Percentiles rank a stretch among this genome's conserved stretches.
Conservation (phyloP, 2,329 filamentous ascomycete species). For the Orbilia oligospora region DNA sequence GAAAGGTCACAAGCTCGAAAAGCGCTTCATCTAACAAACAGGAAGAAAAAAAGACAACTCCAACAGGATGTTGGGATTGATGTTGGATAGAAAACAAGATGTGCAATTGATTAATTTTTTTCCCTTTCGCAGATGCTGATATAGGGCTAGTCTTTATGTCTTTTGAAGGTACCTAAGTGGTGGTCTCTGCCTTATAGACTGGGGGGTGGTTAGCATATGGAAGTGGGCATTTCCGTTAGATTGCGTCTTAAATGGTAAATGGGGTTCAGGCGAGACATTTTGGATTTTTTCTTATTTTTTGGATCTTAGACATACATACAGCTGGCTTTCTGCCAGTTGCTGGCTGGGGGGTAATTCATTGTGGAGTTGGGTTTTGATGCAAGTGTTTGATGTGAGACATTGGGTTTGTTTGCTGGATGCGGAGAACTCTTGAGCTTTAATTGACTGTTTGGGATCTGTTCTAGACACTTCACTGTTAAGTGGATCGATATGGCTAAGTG, state of each 20-base stretch:
- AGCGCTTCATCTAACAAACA: constrained; percentile 21
- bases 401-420: constrained; percentile 10
- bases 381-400: constrained; percentile 31
- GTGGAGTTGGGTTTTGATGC: constrained; percentile 11
- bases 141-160: constrained; percentile 37
- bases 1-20: constrained; percentile 27
- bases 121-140: constrained; percentile 46
- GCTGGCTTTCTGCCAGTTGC: neutral
- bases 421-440: neutral
- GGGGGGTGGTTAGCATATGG: neutral
- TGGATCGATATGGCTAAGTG: too few relatives aligned
- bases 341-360: neutral
- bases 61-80: constrained; percentile 20
- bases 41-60: neutral
- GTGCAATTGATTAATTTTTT: too few relatives aligned
- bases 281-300: neutral
- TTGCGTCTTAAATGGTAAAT: neutral
- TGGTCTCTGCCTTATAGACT: neutral
- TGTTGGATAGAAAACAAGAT: constrained; percentile 1
- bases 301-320: constrained; percentile 49
- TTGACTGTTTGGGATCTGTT: neutral
- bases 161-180: neutral
- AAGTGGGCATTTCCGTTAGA: constrained; percentile 6
- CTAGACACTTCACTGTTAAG: neutral
- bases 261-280: constrained; percentile 39